A percentile compares a stretch with the other conserved stretches of the same genome.
Evolutionary conservation across 345 rosid genomes (phyloP).

Genomic region (Turnera subulata): DNA sequence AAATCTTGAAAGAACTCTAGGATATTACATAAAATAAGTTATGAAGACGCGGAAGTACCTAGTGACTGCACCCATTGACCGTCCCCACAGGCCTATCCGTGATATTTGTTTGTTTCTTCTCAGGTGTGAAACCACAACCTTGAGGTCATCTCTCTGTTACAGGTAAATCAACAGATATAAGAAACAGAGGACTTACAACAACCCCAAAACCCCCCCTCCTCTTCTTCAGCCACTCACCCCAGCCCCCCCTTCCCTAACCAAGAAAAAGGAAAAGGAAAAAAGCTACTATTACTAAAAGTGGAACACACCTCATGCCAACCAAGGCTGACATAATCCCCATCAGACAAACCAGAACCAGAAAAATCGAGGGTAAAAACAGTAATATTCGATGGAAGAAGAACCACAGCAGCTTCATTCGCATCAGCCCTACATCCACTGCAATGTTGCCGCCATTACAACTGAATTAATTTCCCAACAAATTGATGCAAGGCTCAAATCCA

Average conservation of each 20-base stretch:
- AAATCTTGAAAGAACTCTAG: constrained; percentile 3
- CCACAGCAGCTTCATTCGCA: constrained; percentile 33
- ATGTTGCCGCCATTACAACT: constrained; percentile 8
- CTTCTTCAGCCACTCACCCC: no score
- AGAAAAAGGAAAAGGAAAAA: no score
- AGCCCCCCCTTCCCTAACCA: no score
- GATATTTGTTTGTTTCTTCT: constrained; percentile 70
- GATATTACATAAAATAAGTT: constrained; percentile 1
- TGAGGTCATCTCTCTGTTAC: constrained; percentile 84
- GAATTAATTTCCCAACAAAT: constrained; percentile 23
- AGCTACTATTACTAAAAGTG: constrained; percentile 3
- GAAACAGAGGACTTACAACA: constrained; percentile 2
- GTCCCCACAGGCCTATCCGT: constrained; percentile 94
- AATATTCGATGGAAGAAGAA: constrained; percentile 35
- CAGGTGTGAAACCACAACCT: constrained; percentile 75
- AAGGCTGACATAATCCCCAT: constrained; percentile 36
- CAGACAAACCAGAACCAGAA: constrained; percentile 37
- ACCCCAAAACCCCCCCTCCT: no score
- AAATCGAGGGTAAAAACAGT: constrained; percentile 32
- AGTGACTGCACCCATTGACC: constrained; percentile 99
- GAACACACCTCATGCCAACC: constrained; percentile 34
- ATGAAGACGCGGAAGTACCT: constrained; percentile 44
- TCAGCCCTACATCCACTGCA: constrained; percentile 37
- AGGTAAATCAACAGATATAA: constrained; percentile 10
- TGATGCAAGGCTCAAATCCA: no score